Conservation (phyloP, 2,329 filamentous ascomycete species). For the Zopfia rhizophila region DNA sequence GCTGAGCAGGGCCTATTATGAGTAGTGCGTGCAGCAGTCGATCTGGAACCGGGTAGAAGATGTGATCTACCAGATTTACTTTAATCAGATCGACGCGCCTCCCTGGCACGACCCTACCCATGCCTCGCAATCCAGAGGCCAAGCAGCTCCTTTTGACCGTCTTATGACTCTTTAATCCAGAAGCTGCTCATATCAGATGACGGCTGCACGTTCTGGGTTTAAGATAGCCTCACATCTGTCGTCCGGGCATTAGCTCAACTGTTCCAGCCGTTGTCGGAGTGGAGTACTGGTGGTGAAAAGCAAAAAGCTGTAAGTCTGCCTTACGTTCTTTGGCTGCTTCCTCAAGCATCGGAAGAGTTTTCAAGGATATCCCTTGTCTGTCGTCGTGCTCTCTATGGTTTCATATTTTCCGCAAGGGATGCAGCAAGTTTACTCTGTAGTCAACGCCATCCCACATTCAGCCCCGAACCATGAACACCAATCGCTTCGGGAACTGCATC, state of each 20-base stretch:
- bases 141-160: constrained; percentile 26
- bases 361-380: constrained; percentile 12
- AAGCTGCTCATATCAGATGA: constrained; percentile 13
- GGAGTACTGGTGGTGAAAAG: constrained; percentile 32
- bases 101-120: constrained; percentile 39
- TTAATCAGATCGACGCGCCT: constrained; percentile 33
- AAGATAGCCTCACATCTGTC: constrained; percentile 28
- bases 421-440: no score
- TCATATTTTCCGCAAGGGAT: no score
- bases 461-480: no score
- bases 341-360: background rate
- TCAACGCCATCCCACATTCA: no score
- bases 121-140: constrained; percentile 30
- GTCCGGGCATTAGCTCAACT: constrained; percentile 28
- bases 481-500: no score
- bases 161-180: constrained; percentile 19
- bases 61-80: constrained; percentile 26
- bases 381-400: no score
- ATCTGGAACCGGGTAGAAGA: constrained; percentile 38
- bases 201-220: constrained; percentile 37
- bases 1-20: constrained; percentile 23
- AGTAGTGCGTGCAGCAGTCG: constrained; percentile 30
- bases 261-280: constrained; percentile 26
- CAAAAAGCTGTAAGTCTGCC: no score
- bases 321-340: constrained; percentile 14